These are phyloP conservation scores for Talaromyces sp. DNA, from an alignment of 2,329 filamentous ascomycete genomes.

Conservation along the genomic window DNA sequence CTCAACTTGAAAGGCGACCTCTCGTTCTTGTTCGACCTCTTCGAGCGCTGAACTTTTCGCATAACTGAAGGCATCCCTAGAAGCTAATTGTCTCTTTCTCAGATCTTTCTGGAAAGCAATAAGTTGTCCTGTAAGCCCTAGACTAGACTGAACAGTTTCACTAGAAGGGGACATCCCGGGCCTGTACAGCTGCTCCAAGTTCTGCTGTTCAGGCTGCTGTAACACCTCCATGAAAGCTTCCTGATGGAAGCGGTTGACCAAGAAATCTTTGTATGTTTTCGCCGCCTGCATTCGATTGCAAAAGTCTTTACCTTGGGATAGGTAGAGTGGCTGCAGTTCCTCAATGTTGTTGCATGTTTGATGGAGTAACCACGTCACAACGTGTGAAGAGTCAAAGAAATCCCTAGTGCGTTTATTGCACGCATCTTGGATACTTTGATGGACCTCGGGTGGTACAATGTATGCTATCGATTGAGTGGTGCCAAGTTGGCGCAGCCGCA, in stretches of 20 bases:
- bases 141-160: slow-evolving; percentile 18
- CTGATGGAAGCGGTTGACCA: slow-evolving; percentile 35
- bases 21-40: slow-evolving; percentile 58
- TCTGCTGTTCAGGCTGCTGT: slow-evolving; percentile 54
- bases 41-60: slow-evolving; percentile 34
- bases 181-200: slow-evolving; percentile 57
- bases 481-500: slow-evolving; percentile 60
- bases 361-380: slow-evolving; percentile 61
- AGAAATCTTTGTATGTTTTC: slow-evolving; percentile 41
- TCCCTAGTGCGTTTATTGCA: slow-evolving; percentile 28
- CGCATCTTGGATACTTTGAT: slow-evolving; percentile 57
- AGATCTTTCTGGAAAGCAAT: slow-evolving; percentile 29
- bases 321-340: slow-evolving; percentile 57
- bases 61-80: slow-evolving; percentile 29
- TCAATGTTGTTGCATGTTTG: slow-evolving; percentile 61
- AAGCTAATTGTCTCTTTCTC: background rate
- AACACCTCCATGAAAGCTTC: slow-evolving; percentile 45
- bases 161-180: too few relatives aligned
- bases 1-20: slow-evolving; percentile 49
- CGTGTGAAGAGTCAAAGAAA: slow-evolving; percentile 47
- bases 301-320: slow-evolving; percentile 60
- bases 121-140: slow-evolving; percentile 28
- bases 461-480: slow-evolving; percentile 55
- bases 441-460: slow-evolving; percentile 58
- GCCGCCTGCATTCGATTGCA: slow-evolving; percentile 54